A percentile compares a stretch with the other conserved stretches of the same genome.
These are phyloP conservation scores for Rhodotorula kratochvilovae DNA, from an alignment of 768 basidiomycete genomes.

Conservation along the genomic window DNA sequence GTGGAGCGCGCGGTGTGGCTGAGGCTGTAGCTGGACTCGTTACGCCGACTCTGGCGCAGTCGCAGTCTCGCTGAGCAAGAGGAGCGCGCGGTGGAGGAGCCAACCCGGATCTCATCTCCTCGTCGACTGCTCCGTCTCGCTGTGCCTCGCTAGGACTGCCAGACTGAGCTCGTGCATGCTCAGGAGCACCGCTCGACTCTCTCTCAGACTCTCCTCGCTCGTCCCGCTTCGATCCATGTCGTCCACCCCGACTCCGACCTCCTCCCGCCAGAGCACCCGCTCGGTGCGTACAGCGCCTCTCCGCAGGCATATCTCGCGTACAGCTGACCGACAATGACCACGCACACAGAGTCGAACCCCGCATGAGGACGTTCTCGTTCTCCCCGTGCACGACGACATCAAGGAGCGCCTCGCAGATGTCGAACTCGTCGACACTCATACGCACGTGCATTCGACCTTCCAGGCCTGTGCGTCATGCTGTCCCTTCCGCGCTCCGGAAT, in stretches of 20 bases:
- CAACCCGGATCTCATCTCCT: too few relatives aligned
- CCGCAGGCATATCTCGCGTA: neutral
- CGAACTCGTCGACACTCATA: conserved; percentile 71
- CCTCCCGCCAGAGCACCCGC: neutral
- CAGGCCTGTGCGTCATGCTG: conserved; percentile 54
- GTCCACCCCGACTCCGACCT: neutral
- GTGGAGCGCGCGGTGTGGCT: too few relatives aligned
- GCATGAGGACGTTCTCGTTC: conserved; percentile 7
- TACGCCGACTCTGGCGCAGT: too few relatives aligned
- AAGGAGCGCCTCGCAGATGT: neutral
- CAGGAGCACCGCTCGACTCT: neutral
- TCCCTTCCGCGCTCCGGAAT: neutral
- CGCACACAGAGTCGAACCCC: neutral
- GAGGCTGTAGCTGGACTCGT: too few relatives aligned
- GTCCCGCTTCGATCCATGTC: neutral
- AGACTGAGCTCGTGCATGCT: neutral
- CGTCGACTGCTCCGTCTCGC: too few relatives aligned
- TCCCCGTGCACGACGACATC: conserved; percentile 11
- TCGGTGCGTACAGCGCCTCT: neutral
- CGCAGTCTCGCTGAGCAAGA: too few relatives aligned
- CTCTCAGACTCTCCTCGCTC: neutral
- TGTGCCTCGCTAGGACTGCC: too few relatives aligned
- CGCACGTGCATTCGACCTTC: conserved; percentile 73
- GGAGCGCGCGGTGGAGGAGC: neutral
- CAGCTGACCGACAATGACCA: too few relatives aligned